Evolutionary conservation across 73 alveolate species (phyloP).

Genomic region (Paraurostyla sp.): DNA sequence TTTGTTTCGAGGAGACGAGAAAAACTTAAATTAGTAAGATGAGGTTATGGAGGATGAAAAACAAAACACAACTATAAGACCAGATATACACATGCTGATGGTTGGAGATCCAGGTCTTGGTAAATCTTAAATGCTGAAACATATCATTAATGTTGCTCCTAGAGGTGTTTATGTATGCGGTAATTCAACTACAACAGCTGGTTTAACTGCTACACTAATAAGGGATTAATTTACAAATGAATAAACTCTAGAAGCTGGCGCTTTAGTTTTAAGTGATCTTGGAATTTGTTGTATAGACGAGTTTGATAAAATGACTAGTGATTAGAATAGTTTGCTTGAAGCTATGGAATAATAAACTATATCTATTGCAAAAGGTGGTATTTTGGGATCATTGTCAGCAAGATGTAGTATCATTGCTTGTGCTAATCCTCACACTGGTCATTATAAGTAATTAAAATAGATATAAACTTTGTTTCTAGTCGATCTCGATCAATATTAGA

Average conservation of each 20-base stretch:
- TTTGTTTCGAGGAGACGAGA: conserved; percentile 1
- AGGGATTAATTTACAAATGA: conserved; percentile 81
- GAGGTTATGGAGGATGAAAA: conserved; percentile 63
- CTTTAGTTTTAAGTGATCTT: conserved; percentile 86
- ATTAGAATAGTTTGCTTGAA: conserved; percentile 82
- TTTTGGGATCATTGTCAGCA: conserved; percentile 85
- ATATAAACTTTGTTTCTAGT: background rate
- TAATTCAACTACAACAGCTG: conserved; percentile 89
- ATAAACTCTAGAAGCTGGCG: conserved; percentile 91
- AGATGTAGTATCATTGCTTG: conserved; percentile 89
- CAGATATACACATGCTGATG: conserved; percentile 82
- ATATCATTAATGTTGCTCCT: conserved; percentile 81
- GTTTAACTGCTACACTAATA: conserved; percentile 86
- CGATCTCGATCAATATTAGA: conserved; percentile 75
- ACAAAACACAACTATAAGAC: conserved; percentile 64
- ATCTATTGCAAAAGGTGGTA: conserved; percentile 91
- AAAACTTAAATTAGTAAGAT: conserved; percentile 1
- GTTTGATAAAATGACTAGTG: conserved; percentile 91
- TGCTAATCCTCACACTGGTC: conserved; percentile 93
- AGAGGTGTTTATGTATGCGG: conserved; percentile 92
- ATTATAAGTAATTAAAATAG: conserved; percentile 82
- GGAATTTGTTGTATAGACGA: conserved; percentile 96
- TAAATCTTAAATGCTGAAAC: conserved; percentile 88
- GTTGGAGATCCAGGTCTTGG: conserved; percentile 94
- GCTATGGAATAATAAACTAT: conserved; percentile 91